Evolutionary conservation across 1,284 basidiomycete genomes (phyloP).

Genomic region (Sporisorium graminicola): DNA sequence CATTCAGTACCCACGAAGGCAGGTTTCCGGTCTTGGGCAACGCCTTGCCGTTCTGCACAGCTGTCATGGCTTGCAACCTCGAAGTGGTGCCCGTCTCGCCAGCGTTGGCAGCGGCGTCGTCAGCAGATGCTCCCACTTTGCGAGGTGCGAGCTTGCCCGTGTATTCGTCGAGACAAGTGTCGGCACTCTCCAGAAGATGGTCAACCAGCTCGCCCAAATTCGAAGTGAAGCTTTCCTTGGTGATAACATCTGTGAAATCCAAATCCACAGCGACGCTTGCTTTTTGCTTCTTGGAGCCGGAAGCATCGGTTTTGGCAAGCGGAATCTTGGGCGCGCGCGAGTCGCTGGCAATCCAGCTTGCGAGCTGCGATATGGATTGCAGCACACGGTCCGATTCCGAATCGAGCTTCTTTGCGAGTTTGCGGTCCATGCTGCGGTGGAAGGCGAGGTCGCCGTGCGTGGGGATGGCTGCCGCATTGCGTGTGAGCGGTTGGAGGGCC

Average conservation of each 20-base stretch:
- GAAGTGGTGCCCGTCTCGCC: neutral
- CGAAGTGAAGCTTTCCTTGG: conserved; percentile 81
- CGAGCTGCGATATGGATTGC: conserved; percentile 43
- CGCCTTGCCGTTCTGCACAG: conserved; percentile 36
- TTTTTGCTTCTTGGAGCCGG: conserved; percentile 13
- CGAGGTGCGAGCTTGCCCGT: conserved; percentile 79
- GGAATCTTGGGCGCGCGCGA: conserved; percentile 38
- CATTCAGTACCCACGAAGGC: conserved; percentile 59
- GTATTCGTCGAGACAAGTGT: conserved; percentile 83
- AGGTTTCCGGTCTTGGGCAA: conserved; percentile 55
- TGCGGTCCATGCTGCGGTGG: conserved; percentile 83
- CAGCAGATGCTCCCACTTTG: conserved; percentile 20
- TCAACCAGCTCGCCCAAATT: conserved; percentile 86
- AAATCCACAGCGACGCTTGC: conserved; percentile 18
- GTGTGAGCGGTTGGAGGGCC: conserved; percentile 55
- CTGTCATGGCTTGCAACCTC: conserved; percentile 29
- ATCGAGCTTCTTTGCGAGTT: conserved; percentile 78
- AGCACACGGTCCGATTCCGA: conserved; percentile 75
- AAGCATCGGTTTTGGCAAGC: conserved; percentile 11
- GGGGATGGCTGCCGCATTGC: conserved; percentile 68
- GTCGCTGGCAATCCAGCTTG: conserved; percentile 45
- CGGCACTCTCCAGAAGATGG: conserved; percentile 84
- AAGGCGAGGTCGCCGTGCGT: conserved; percentile 78
- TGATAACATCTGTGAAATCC: conserved; percentile 51
- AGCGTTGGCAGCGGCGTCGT: neutral